These are phyloP conservation scores for Camellia lanceoleosa DNA, from an alignment of 148 eudicot species.

Conservation along the genomic window DNA sequence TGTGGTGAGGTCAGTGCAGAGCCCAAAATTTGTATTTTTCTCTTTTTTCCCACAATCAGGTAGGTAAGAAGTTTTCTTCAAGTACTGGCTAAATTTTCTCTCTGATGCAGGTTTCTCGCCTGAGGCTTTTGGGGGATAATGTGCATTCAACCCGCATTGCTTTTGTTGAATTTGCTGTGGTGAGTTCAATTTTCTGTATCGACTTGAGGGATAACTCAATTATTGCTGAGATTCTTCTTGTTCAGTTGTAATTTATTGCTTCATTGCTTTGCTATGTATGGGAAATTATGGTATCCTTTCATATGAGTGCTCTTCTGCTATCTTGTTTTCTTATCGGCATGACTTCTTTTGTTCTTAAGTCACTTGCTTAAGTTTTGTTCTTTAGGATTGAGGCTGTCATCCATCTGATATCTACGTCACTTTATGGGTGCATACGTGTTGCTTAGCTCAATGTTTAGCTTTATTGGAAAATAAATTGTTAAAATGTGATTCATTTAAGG, in stretches of 20 bases:
- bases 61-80: not conserved
- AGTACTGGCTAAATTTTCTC: conserved; percentile 2
- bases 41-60: not conserved
- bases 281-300: not conserved
- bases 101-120: conserved; percentile 71
- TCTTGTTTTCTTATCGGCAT: not conserved
- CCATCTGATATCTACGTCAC: not conserved
- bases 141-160: conserved; percentile 95
- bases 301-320: not conserved
- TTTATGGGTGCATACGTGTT: not conserved
- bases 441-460: not conserved
- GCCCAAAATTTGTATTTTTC: not conserved
- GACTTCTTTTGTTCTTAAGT: not conserved
- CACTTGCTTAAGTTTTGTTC: not conserved
- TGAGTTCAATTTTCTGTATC: conserved; percentile 28
- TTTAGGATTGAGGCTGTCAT: not conserved
- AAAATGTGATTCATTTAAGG: no score
- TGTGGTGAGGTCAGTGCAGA: conserved; percentile 73
- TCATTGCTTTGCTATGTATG: not conserved
- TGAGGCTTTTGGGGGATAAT: conserved; percentile 94
- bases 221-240: not conserved
- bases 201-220: not conserved
- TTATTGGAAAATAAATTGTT: not conserved
- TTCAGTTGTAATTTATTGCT: not conserved
- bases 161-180: conserved; percentile 84